Conservation (phyloP, 1,284 basidiomycete species). For the Spongispora temasekensis region DNA sequence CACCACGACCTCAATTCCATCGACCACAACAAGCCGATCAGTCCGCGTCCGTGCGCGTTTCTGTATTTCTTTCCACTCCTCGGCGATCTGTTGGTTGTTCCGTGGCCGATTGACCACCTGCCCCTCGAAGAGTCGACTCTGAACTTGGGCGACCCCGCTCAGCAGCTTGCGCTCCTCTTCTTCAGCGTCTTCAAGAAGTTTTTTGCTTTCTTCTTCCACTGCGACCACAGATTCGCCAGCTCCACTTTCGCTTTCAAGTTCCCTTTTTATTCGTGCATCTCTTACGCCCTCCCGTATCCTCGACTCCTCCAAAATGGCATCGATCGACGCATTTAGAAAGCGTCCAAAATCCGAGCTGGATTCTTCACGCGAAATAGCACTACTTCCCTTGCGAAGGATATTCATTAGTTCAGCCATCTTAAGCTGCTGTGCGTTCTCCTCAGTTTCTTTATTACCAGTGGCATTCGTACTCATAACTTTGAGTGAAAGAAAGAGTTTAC, state of each 20-base stretch:
- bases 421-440: slow-evolving; percentile 32
- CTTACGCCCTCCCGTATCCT: slow-evolving; percentile 41
- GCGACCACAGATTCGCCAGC: slow-evolving; percentile 12
- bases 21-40: slow-evolving; percentile 44
- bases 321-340: slow-evolving; percentile 46
- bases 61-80: slow-evolving; percentile 48
- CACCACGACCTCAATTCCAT: slow-evolving; percentile 47
- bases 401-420: slow-evolving; percentile 51
- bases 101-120: slow-evolving; percentile 41
- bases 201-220: slow-evolving; percentile 31
- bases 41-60: slow-evolving; percentile 43
- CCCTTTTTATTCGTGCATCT: slow-evolving; percentile 45
- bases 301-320: slow-evolving; percentile 47
- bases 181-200: slow-evolving; percentile 47
- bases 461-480: slow-evolving; percentile 48
- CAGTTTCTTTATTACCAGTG: slow-evolving; percentile 16
- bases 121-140: slow-evolving; percentile 60
- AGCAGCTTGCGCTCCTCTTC: slow-evolving; percentile 56
- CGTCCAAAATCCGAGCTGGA: slow-evolving; percentile 41
- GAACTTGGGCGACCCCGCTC: slow-evolving; percentile 56
- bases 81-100: slow-evolving; percentile 43
- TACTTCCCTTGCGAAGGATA: slow-evolving; percentile 57
- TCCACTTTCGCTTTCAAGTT: slow-evolving; percentile 27
- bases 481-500: slow-evolving; percentile 61
- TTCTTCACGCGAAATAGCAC: slow-evolving; percentile 45